Conservation (phyloP, 768 basidiomycete genomes). For the Gyrodon lividus region DNA sequence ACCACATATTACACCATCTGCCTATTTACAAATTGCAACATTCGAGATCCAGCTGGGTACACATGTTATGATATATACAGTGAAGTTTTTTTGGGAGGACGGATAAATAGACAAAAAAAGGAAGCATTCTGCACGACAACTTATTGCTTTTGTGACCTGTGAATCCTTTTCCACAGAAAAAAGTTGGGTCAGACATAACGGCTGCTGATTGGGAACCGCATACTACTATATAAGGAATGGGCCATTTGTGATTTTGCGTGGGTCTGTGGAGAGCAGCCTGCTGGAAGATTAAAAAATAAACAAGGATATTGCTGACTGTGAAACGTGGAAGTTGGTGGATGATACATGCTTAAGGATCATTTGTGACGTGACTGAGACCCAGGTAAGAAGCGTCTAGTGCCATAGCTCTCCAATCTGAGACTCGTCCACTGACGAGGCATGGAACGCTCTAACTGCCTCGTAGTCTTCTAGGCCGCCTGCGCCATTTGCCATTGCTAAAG, state of each 20-base stretch:
- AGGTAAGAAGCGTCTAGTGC: conserved; percentile 35
- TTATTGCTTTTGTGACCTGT: conserved; percentile 10
- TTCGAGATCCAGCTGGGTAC: neutral
- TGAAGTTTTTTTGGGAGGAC: conserved; percentile 7
- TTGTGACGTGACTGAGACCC: conserved; percentile 1
- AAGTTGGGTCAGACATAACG: conserved; percentile 23
- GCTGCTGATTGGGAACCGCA: conserved; percentile 23
- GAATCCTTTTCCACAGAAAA: conserved; percentile 7
- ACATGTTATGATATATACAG: conserved; percentile 23
- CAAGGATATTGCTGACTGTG: conserved; percentile 12
- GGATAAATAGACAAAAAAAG: conserved; percentile 16
- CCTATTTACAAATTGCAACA: neutral
- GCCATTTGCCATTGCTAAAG: conserved; percentile 61
- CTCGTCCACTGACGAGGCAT: conserved; percentile 36
- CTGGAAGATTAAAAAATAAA: conserved; percentile 28
- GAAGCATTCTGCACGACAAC: conserved; percentile 19
- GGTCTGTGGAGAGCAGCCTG: conserved; percentile 18
- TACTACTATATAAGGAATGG: conserved; percentile 23
- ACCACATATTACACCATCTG: neutral
- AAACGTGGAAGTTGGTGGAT: conserved; percentile 3
- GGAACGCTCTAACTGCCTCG: conserved; percentile 41
- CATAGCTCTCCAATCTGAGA: conserved; percentile 60
- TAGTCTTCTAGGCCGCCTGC: conserved; percentile 62
- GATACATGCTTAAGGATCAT: conserved; percentile 2
- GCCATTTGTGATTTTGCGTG: conserved; percentile 14